Conservation (phyloP, 2,329 filamentous ascomycete genomes). For the Botrytis sinoallii region DNA sequence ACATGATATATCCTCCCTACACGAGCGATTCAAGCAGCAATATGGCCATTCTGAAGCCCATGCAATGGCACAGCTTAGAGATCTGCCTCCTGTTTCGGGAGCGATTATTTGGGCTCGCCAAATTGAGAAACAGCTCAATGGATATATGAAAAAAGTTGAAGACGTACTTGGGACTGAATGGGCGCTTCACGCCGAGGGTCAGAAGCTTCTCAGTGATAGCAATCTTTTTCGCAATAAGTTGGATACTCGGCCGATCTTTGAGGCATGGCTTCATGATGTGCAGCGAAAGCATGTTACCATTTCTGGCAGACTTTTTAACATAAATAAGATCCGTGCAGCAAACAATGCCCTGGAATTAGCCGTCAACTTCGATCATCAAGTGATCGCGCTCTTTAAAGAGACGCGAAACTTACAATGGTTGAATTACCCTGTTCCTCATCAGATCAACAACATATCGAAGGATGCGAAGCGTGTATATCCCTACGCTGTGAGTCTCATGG, state of each 20-base stretch:
- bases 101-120: constrained; percentile 97
- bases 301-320: constrained; percentile 85
- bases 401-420: constrained; percentile 95
- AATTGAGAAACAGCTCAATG: constrained; percentile 92
- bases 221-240: constrained; percentile 94
- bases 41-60: constrained; percentile 98
- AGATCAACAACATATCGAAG: constrained; percentile 92
- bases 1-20: constrained; percentile 85
- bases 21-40: constrained; percentile 97
- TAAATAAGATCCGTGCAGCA: constrained; percentile 82
- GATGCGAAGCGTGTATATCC: constrained; percentile 99
- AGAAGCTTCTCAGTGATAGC: constrained; percentile 88
- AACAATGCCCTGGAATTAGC: constrained; percentile 83
- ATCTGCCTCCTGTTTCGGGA: constrained; percentile 91
- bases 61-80: constrained; percentile 95
- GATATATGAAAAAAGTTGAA: constrained; percentile 99
- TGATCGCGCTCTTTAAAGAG: constrained; percentile 98
- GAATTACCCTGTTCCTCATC: constrained; percentile 89
- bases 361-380: constrained; percentile 96
- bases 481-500: constrained; percentile 96
- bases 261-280: constrained; percentile 92
- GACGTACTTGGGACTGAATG: constrained; percentile 93
- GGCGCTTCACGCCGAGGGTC: constrained; percentile 90
- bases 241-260: constrained; percentile 88
- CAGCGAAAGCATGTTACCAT: constrained; percentile 86